Base-by-base conservation (phyloP, 805 yeast species). In the Candida saitoana region DNA sequence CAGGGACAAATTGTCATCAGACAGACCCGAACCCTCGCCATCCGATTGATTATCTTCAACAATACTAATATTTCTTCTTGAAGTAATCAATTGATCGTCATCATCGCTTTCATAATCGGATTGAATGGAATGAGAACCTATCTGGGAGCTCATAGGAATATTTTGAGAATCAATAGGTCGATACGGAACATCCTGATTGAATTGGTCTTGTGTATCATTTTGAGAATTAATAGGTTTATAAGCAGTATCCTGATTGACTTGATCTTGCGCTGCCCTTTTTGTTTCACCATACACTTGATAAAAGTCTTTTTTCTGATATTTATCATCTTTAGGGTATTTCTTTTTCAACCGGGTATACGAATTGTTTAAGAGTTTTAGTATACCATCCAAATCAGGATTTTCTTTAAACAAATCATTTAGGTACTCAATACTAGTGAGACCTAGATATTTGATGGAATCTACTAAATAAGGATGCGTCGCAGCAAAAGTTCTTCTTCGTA, bases 401-500 rank as follows among this genome's bases (percentile, higher is more conserved):
- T 63, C 71, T 27, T 55, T 56, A 49, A 64, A 69, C 40, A 70
- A 44, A 18, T 66, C 69, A 46, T 70, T 69, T 45, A 70, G 50
- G 41, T 62, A 59, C 34, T 60, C 64, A 9, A 55, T 45, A 32
- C 62, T 56, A 3, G 70, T 58, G 11, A 70, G 54, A 3, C 69
- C 74, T 27, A 70, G 54, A 58, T 68, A 70, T 41, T 68, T 70
- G 3, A 73, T 73, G 43, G 67, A 69, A 48, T 70, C 75, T 8
- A 71, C 68, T 19, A 70, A 47, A 46, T 70, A 70, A 1, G 75
- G 75, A 49, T 69, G 72, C 3, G 71, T 56, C 49, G 71, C 64
- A 3, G 75, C 65, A 42, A 70, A 70, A 18, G 64, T 70, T 19
- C 75, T 51, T 47, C 68, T 65, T 3, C 75, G 49, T 12, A 67